A percentile compares a stretch with the other conserved stretches of the same genome.
Evolutionary conservation across 139 green algal species (phyloP).

Genomic region (Coelastrella sp.): DNA sequence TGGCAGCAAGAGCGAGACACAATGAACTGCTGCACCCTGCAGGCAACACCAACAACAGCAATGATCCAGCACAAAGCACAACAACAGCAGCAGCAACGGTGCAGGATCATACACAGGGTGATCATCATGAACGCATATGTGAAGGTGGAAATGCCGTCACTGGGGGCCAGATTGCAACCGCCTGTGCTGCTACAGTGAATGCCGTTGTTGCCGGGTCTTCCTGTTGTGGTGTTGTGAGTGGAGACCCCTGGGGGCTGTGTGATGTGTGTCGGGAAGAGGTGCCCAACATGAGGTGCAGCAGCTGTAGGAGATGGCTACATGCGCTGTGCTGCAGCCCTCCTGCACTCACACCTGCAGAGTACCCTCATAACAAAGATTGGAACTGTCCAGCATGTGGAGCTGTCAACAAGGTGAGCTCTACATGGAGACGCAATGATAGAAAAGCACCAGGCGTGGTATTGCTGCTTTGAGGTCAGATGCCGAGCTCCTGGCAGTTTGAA

Average conservation of each 20-base stretch:
- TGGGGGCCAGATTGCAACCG: too few species aligned
- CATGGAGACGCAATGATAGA: too few species aligned
- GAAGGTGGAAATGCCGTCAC: not conserved
- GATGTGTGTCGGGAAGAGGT: conserved; percentile 40
- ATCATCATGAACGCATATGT: too few species aligned
- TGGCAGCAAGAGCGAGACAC: conserved; percentile 4
- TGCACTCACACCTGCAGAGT: conserved; percentile 47
- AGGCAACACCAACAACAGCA: not conserved
- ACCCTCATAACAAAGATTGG: conserved; percentile 51
- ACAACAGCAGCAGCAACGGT: not conserved
- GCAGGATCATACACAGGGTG: too few species aligned
- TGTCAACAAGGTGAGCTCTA: conserved; percentile 52
- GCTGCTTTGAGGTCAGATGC: too few species aligned
- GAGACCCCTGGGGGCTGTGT: conserved; percentile 24
- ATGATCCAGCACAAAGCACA: not conserved
- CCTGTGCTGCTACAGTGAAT: not conserved
- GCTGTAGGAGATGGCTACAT: conserved; percentile 64
- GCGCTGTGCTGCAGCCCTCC: conserved; percentile 71
- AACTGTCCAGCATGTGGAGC: conserved; percentile 57
- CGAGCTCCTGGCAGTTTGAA: too few species aligned
- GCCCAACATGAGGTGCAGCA: conserved; percentile 42
- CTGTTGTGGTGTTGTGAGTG: not conserved
- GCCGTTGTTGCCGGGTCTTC: too few species aligned
- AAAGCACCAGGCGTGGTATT: too few species aligned
- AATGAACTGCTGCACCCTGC: conserved; percentile 1